Conservation (phyloP, 192 early-diverging fungal genomes). For the Podila minutissima region DNA sequence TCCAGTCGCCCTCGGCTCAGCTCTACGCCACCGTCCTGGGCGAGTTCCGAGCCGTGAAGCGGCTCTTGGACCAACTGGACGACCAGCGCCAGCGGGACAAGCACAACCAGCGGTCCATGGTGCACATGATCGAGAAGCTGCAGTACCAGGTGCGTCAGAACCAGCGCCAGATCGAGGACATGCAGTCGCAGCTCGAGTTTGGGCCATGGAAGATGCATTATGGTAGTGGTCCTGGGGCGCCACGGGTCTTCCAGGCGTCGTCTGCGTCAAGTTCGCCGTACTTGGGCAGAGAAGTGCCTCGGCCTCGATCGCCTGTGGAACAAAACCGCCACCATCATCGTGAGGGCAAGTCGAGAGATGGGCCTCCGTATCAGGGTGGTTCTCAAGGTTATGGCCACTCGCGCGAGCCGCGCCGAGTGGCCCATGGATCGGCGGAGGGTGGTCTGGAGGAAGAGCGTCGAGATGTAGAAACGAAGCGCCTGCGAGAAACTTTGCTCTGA, state of each 20-base stretch:
- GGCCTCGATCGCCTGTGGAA: too few species aligned
- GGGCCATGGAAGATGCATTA: neutral
- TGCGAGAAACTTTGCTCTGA: neutral
- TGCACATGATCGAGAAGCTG: slow-evolving; percentile 18
- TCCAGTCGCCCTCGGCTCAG: neutral
- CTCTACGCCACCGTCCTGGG: slow-evolving; percentile 21
- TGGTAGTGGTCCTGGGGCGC: neutral
- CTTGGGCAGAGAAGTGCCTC: too few species aligned
- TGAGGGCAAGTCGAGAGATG: too few species aligned
- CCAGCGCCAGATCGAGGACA: slow-evolving; percentile 15
- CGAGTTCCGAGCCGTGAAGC: slow-evolving; percentile 25
- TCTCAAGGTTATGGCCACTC: neutral
- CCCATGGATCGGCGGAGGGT: neutral
- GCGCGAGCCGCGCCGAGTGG: neutral
- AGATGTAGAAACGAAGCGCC: neutral
- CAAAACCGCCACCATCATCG: too few species aligned
- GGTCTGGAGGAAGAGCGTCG: neutral
- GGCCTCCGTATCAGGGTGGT: neutral
- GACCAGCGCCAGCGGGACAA: slow-evolving; percentile 33
- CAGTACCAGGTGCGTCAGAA: slow-evolving; percentile 24
- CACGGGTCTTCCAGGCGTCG: neutral
- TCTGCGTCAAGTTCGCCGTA: neutral
- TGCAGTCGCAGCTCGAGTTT: slow-evolving; percentile 11
- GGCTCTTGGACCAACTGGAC: slow-evolving; percentile 17
- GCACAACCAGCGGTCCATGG: slow-evolving; percentile 16